Evolutionary conservation across 495 filamentous ascomycete genomes (phyloP), one percentile per base, ranked within the genome.

Genomic region (Lepraria neglecta): DNA sequence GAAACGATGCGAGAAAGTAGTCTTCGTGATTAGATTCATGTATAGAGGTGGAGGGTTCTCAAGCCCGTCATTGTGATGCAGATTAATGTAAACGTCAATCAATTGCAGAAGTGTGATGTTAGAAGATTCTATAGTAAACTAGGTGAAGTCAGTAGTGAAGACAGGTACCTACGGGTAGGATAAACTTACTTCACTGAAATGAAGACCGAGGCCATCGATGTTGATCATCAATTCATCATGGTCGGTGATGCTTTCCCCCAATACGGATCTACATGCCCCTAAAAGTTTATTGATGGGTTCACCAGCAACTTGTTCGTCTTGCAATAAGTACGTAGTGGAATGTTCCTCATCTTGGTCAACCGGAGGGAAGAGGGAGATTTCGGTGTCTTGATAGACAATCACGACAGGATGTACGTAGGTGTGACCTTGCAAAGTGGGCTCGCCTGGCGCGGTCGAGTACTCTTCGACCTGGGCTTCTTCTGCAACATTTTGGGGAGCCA

Each of bases 301-400:
- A 52, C 84, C 78, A 17, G 84, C 77, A 1, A 87, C 74, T 27
- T 77, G 75, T 63, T 83, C 78, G 65, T 92, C 86, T 60, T 84
- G 77, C 14, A 96, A 79, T 56, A 95, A 89, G 66, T 83, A 95
- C 11, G 82, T 81, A 52, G 89, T 84, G 0, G 85, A 77, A 35
- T 63, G 51, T 7, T 69, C 62, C 57, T 83, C 82, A 63, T 89
- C 84, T 43, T 82, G 78, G 60, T 82, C 77, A 24, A 78, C 73
- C 28, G 82, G 83, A 40, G 87, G 84, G 63, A 94, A 90, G 9
- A 95, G 75, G 14, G 82, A 82, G 55, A 91, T 90, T 65, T 84
- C 82, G 53, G 73, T 81, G 9, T 82, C 80, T 61, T 83, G 80
- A 70, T 91, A 94, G 12, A 79, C 67, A 46, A 94, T 81, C 44